Conservation (phyloP, 805 yeast species). For the Ogataea wickerhamii region DNA sequence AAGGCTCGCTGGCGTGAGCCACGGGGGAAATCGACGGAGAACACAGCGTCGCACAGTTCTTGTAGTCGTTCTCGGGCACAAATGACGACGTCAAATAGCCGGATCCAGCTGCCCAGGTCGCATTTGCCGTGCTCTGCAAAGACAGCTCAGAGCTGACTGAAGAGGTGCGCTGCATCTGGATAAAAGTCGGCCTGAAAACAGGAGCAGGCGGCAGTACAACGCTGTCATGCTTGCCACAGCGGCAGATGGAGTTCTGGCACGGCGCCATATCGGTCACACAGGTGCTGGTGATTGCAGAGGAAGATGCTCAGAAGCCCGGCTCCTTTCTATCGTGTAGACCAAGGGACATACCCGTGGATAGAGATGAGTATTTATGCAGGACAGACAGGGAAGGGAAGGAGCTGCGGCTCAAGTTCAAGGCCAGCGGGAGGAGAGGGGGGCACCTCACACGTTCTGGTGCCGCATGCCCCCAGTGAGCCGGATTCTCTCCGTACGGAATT, state of each 20-base stretch:
- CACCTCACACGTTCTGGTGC: too few relatives aligned
- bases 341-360: not conserved
- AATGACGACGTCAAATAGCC: slow-evolving; percentile 31
- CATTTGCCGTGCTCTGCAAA: not conserved
- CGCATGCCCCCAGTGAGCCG: too few relatives aligned
- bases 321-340: not conserved
- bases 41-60: slow-evolving; percentile 20
- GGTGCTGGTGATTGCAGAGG: not conserved
- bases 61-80: slow-evolving; percentile 27
- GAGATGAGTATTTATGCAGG: not conserved
- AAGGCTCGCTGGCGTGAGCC: slow-evolving; percentile 24
- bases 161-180: slow-evolving; percentile 36
- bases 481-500: too few relatives aligned
- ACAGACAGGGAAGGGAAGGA: not conserved
- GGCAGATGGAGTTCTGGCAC: not conserved
- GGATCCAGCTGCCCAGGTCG: too few relatives aligned
- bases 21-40: slow-evolving; percentile 35
- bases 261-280: not conserved
- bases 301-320: not conserved
- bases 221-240: slow-evolving; percentile 9
- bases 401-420: too few relatives aligned
- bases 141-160: not conserved
- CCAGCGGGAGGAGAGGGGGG: too few relatives aligned
- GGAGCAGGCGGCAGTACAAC: slow-evolving; percentile 47
- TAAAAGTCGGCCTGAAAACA: slow-evolving; percentile 43